These are phyloP conservation scores for Colletotrichum phormii DNA, from an alignment of 2,329 filamentous ascomycete genomes.

Conservation along the genomic window DNA sequence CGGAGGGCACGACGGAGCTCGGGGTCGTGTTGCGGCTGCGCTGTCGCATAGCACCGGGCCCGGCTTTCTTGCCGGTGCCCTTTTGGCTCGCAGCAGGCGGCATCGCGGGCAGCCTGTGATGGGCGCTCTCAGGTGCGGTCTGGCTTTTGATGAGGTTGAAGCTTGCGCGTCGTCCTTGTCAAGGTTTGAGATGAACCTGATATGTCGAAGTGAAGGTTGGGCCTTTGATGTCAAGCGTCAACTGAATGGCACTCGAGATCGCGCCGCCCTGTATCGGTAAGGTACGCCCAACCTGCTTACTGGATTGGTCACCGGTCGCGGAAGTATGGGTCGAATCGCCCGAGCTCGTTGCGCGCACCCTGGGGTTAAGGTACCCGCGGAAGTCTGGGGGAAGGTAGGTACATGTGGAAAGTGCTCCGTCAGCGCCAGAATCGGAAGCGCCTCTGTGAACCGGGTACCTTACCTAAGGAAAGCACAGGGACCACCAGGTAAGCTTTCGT, in stretches of 20 bases:
- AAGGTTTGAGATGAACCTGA: constrained; percentile 22
- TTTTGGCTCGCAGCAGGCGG: constrained; percentile 69
- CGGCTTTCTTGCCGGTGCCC: constrained; percentile 74
- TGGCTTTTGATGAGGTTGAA: constrained; percentile 10
- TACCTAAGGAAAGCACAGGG: neutral
- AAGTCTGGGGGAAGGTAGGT: constrained; percentile 26
- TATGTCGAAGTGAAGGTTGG: constrained; percentile 15
- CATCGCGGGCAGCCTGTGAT: constrained; percentile 52
- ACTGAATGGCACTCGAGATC: constrained; percentile 24
- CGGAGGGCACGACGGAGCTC: constrained; percentile 62
- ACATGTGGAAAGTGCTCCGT: neutral
- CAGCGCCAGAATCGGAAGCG: neutral
- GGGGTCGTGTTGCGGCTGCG: constrained; percentile 85
- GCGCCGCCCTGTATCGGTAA: constrained; percentile 18
- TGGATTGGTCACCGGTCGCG: constrained; percentile 28
- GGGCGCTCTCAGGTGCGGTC: neutral
- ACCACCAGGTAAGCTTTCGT: neutral
- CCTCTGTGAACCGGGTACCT: neutral
- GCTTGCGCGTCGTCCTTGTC: constrained; percentile 23
- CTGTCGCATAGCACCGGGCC: constrained; percentile 70
- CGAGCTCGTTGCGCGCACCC: constrained; percentile 20
- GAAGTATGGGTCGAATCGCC: constrained; percentile 30
- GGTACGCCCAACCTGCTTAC: constrained; percentile 26
- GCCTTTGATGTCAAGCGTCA: constrained; percentile 20
- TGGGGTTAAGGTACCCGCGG: neutral